A percentile compares a stretch with the other conserved stretches of the same genome.
These are phyloP conservation scores for Candida sakaeoensis DNA, from an alignment of 805 yeast species.

Conservation along the genomic window DNA sequence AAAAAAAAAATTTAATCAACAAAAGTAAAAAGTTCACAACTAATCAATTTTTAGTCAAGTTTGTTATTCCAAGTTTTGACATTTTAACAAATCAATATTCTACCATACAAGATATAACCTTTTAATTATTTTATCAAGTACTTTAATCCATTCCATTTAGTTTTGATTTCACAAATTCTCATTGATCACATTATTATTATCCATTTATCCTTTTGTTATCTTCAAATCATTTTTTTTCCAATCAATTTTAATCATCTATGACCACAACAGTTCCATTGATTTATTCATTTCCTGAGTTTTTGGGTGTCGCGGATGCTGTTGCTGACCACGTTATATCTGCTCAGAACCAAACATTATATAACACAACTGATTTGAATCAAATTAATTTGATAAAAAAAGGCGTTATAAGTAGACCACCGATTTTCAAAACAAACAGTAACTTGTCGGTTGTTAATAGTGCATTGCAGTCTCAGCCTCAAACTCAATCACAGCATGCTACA, in stretches of 20 bases:
- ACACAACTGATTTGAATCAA: conserved; percentile 33
- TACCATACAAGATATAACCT: too few relatives aligned
- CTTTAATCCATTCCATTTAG: too few relatives aligned
- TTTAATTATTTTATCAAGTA: background rate
- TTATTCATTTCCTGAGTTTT: conserved; percentile 86
- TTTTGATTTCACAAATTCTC: background rate
- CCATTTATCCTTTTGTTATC: background rate
- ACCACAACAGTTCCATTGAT: conserved; percentile 92
- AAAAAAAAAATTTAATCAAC: background rate
- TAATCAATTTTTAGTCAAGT: background rate
- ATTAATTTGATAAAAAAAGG: conserved; percentile 31
- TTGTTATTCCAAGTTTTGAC: background rate
- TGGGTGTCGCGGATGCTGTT: conserved; percentile 92
- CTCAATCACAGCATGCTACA: conserved; percentile 7
- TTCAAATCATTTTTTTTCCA: background rate
- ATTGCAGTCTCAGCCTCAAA: background rate
- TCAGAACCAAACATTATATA: conserved; percentile 67
- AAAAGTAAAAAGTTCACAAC: background rate
- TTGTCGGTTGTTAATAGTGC: conserved; percentile 4
- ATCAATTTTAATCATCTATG: conserved; percentile 39
- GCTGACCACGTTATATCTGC: conserved; percentile 92
- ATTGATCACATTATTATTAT: background rate
- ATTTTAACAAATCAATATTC: too few relatives aligned
- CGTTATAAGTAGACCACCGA: conserved; percentile 8
- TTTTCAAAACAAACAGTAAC: conserved; percentile 3